phyloP scores from a whole-genome alignment of 1,284 basidiomycete species.

The Cutaneotrichosporon cavernicola region DNA sequence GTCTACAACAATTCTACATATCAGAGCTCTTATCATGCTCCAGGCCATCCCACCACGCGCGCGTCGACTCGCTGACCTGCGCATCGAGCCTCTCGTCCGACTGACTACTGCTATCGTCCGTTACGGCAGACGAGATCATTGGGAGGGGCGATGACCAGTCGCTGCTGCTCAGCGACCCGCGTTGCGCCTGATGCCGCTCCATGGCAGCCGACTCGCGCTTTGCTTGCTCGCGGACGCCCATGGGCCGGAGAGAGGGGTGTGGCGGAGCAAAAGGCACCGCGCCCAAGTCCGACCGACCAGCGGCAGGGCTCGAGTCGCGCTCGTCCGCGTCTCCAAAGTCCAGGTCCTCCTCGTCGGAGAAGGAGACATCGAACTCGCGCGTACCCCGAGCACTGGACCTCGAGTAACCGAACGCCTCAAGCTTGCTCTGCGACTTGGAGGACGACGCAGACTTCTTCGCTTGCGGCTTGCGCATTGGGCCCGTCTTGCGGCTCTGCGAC shows the following conservation, averaged over 20 bases:
- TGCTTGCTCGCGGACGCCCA: slow-evolving; percentile 37
- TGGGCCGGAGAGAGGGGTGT: slow-evolving; percentile 39
- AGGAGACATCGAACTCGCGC: slow-evolving; percentile 30
- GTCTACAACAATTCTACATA: slow-evolving; percentile 10
- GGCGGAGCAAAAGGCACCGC: slow-evolving; percentile 39
- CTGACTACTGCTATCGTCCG: slow-evolving; percentile 6
- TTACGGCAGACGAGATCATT: background rate
- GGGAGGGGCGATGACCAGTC: background rate
- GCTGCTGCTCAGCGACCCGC: background rate
- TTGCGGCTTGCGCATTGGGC: background rate
- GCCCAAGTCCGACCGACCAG: slow-evolving; percentile 3
- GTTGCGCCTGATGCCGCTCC: slow-evolving; percentile 18
- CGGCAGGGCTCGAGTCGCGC: background rate
- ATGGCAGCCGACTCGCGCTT: slow-evolving; percentile 24
- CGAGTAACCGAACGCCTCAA: slow-evolving; percentile 43
- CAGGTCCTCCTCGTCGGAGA: slow-evolving; percentile 42
- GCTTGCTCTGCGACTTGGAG: slow-evolving; percentile 30
- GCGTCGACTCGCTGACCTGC: slow-evolving; percentile 7
- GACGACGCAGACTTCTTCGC: slow-evolving; percentile 4
- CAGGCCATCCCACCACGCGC: slow-evolving; percentile 5
- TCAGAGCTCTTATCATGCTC: background rate
- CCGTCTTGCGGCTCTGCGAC: slow-evolving; percentile 8
- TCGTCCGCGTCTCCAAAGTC: slow-evolving; percentile 27
- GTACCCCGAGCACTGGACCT: background rate
- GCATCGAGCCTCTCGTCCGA: background rate